Evolutionary conservation across 805 yeast genomes (phyloP).

Genomic region (Scheffersomyces amazonensis): DNA sequence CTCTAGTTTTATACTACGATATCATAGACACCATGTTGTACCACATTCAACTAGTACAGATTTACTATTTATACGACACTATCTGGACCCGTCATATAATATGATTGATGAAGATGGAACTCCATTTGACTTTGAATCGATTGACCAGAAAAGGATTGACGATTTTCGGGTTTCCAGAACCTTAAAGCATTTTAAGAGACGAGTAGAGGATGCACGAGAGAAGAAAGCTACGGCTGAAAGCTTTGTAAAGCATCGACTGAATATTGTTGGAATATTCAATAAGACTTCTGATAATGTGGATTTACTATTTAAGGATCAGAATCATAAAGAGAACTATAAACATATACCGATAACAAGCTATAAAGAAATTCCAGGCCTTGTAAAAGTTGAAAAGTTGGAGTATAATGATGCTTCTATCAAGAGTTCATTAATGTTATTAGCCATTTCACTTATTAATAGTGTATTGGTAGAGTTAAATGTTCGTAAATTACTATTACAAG

Average conservation of each 20-base stretch:
- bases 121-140: too few relatives aligned
- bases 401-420: constrained; percentile 17
- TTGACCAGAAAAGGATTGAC: too few relatives aligned
- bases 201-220: too few relatives aligned
- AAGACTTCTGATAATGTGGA: constrained; percentile 2
- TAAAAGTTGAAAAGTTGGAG: background rate
- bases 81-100: too few relatives aligned
- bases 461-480: constrained; percentile 28
- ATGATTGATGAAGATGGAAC: too few relatives aligned
- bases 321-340: background rate
- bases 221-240: too few relatives aligned
- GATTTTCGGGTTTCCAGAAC: too few relatives aligned
- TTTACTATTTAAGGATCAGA: background rate
- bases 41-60: too few relatives aligned
- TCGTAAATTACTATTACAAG: constrained; percentile 13
- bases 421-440: constrained; percentile 19
- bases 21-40: too few relatives aligned
- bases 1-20: too few relatives aligned
- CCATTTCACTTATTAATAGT: constrained; percentile 20
- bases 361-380: background rate
- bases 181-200: too few relatives aligned
- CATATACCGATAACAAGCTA: background rate
- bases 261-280: constrained; percentile 3
- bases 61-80: too few relatives aligned
- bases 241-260: constrained; percentile 1